phyloP scores from a whole-genome alignment of 2,329 filamentous ascomycete species.

The Dactylonectria macrodidyma region DNA sequence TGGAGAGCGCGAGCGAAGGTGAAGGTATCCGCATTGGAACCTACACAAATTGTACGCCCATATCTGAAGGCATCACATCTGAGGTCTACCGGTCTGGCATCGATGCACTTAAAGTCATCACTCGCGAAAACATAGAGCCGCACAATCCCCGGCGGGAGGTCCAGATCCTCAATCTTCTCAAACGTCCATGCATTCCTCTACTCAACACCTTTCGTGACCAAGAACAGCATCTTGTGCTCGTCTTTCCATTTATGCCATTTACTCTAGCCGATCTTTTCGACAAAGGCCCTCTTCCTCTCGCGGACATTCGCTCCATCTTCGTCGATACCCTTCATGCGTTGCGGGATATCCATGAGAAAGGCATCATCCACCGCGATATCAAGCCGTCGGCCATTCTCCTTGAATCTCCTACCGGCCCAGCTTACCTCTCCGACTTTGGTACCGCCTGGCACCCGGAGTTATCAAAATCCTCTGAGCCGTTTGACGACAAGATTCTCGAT shows the following conservation, averaged over 20 bases:
- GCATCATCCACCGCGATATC: slow-evolving; percentile 92
- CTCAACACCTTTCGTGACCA: slow-evolving; percentile 82
- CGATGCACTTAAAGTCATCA: slow-evolving; percentile 88
- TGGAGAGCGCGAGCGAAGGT: slow-evolving; percentile 4
- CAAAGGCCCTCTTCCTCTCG: slow-evolving; percentile 53
- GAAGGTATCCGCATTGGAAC: slow-evolving; percentile 65
- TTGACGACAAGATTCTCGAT: slow-evolving; percentile 85
- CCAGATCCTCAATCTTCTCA: slow-evolving; percentile 76
- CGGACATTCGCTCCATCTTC: slow-evolving; percentile 64
- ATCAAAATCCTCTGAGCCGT: slow-evolving; percentile 74
- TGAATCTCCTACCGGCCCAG: slow-evolving; percentile 76
- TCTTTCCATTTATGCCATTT: slow-evolving; percentile 86
- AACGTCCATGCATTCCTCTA: slow-evolving; percentile 74
- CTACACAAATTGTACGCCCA: slow-evolving; percentile 67
- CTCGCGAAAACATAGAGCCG: slow-evolving; percentile 79
- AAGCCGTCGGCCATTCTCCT: slow-evolving; percentile 94
- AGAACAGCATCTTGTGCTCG: slow-evolving; percentile 80
- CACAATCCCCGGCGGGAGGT: slow-evolving; percentile 88
- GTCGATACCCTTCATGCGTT: slow-evolving; percentile 80
- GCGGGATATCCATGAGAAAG: slow-evolving; percentile 77
- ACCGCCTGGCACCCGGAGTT: slow-evolving; percentile 84
- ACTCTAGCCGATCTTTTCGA: slow-evolving; percentile 80
- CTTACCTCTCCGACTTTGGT: slow-evolving; percentile 91
- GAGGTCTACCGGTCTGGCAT: slow-evolving; percentile 80
- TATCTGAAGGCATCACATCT: slow-evolving; percentile 83